These are phyloP conservation scores for Aspergillus neotritici DNA, from an alignment of 2,329 filamentous ascomycete genomes.

Conservation along the genomic window DNA sequence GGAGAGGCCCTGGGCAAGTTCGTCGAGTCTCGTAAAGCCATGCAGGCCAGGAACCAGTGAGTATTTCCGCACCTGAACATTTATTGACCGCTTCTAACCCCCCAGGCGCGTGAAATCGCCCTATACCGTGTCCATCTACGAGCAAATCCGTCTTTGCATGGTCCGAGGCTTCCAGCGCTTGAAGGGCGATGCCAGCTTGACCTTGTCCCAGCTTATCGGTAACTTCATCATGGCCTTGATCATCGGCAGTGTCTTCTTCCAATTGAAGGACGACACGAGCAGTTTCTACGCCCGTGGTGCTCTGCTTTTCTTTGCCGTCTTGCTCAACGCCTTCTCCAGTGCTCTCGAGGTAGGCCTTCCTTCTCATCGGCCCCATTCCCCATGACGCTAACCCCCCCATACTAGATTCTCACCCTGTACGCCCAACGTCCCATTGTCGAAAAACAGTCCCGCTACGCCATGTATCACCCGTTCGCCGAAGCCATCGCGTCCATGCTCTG, in stretches of 20 bases:
- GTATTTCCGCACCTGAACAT: neutral
- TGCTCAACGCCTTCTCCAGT: conserved; percentile 79
- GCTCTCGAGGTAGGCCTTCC: conserved; percentile 58
- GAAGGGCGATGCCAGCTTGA: conserved; percentile 68
- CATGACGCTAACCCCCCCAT: neutral
- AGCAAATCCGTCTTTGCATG: conserved; percentile 74
- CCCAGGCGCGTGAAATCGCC: conserved; percentile 62
- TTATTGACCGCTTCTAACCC: neutral
- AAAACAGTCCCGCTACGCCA: conserved; percentile 77
- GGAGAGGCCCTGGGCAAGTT: conserved; percentile 39
- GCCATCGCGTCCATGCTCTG: conserved; percentile 80
- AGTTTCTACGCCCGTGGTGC: conserved; percentile 77
- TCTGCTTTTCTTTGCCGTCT: conserved; percentile 78
- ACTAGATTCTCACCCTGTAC: conserved; percentile 74
- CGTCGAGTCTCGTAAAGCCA: conserved; percentile 36
- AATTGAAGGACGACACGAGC: conserved; percentile 57
- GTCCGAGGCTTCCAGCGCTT: conserved; percentile 75
- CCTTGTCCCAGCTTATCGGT: conserved; percentile 58
- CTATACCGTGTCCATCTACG: conserved; percentile 69
- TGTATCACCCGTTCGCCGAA: conserved; percentile 86
- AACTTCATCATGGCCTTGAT: conserved; percentile 74
- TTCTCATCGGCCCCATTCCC: neutral
- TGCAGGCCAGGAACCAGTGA: conserved; percentile 39
- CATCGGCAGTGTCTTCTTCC: conserved; percentile 75
- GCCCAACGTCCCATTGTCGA: conserved; percentile 87